phyloP scores from a whole-genome alignment of 2,329 filamentous ascomycete genomes.

The Pseudogymnoascus sp. region DNA sequence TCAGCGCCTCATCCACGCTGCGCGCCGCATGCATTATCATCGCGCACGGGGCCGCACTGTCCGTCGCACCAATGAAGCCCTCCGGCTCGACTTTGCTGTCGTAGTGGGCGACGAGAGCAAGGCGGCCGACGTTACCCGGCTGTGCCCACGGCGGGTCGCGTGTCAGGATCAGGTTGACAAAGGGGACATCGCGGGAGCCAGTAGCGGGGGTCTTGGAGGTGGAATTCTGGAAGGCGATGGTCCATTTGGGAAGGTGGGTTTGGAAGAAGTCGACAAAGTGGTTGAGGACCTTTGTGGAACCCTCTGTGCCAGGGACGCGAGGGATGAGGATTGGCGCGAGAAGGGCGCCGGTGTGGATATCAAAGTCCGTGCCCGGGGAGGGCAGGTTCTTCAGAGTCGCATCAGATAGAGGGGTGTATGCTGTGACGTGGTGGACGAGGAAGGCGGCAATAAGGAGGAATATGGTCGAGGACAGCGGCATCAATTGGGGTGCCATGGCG shows the following conservation, averaged over 20 bases:
- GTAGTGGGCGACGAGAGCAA: constrained; percentile 90
- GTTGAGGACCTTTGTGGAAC: constrained; percentile 60
- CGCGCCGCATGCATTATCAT: constrained; percentile 82
- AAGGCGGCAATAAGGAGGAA: background rate
- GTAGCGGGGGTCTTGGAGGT: constrained; percentile 73
- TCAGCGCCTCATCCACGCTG: constrained; percentile 70
- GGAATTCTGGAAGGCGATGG: constrained; percentile 78
- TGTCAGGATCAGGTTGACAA: constrained; percentile 76
- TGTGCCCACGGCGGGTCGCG: constrained; percentile 78
- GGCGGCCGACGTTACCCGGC: constrained; percentile 63
- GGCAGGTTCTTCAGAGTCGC: constrained; percentile 63
- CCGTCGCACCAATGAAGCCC: constrained; percentile 87
- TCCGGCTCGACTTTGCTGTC: constrained; percentile 72
- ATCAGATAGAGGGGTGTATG: constrained; percentile 53
- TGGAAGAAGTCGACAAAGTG: constrained; percentile 82
- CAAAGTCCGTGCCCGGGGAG: constrained; percentile 63
- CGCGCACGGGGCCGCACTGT: constrained; percentile 89
- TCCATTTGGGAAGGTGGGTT: constrained; percentile 67
- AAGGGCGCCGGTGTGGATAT: constrained; percentile 65
- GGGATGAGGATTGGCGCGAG: constrained; percentile 81
- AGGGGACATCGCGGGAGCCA: constrained; percentile 62
- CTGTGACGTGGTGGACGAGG: constrained; percentile 11
- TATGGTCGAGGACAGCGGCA: background rate
- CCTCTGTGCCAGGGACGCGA: constrained; percentile 78
- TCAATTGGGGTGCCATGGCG: constrained; percentile 1